Conservation (phyloP, 306 rosid species). For the Crotalaria pallida region DNA sequence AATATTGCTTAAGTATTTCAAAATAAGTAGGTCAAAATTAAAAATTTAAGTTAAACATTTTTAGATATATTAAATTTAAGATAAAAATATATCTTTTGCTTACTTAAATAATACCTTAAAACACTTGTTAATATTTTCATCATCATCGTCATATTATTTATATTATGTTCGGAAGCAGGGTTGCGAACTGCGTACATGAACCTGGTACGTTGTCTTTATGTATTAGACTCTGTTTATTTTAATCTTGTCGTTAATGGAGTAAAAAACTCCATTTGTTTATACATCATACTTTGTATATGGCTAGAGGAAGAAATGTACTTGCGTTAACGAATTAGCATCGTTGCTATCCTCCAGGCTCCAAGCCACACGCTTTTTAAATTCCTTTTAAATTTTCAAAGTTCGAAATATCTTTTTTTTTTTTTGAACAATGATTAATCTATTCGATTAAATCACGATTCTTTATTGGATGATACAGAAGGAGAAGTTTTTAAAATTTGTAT, state of each 20-base stretch:
- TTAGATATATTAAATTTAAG: too few species aligned
- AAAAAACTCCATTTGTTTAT: neutral
- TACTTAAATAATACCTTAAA: neutral
- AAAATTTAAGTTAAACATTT: too few species aligned
- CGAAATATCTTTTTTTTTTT: too few species aligned
- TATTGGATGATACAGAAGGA: too few species aligned
- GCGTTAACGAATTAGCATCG: neutral
- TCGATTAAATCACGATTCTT: too few species aligned
- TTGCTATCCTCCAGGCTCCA: neutral
- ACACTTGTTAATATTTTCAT: too few species aligned
- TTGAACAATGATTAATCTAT: too few species aligned
- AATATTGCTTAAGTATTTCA: too few species aligned
- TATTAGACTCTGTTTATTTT: slow-evolving; percentile 31
- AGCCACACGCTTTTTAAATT: neutral
- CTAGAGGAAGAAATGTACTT: neutral
- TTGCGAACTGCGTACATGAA: slow-evolving; percentile 37
- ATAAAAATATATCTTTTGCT: too few species aligned
- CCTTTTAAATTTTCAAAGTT: neutral
- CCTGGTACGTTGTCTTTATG: slow-evolving; percentile 26
- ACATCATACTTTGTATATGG: neutral
- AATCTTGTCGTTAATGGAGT: neutral
- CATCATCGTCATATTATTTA: too few species aligned
- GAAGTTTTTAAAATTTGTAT: too few species aligned
- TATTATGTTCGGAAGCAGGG: neutral
- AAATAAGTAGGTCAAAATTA: too few species aligned